Base-by-base conservation (phyloP, 495 filamentous ascomycete species). In the Cudoniella acicularis region DNA sequence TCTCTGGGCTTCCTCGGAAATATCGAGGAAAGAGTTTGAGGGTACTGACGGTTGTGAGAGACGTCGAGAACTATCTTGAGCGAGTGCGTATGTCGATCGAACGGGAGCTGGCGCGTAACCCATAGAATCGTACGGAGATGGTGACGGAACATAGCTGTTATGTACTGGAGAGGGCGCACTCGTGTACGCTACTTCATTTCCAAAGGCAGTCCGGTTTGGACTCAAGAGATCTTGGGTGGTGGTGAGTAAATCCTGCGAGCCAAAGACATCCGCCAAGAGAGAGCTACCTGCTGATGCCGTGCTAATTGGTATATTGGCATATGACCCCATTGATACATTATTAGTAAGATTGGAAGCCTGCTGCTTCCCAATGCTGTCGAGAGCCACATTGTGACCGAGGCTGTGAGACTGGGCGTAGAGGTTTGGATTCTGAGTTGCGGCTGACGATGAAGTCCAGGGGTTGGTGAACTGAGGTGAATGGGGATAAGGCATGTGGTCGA, bases 1-100 rank as follows among this genome's bases (percentile, higher is more conserved):
- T 57, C 75, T 75, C 59, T 70, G 60, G 23, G 72, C 69, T 47
- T 69, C 68, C 56, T 66, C 68, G 43, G 62, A 51, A 58, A 72
- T 63, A 65, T 70, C 70, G 68, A 75, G 71, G 65, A 77, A 72
- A 61, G 76, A 70, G 60, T 56, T 73, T 63, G 83, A 81, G 64
- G 78, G 75, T 77, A 89, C 88, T 89, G 85, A 96, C 89, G 90
- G 85, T 73, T 96, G 89, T 54, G 92, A 95, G 66, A 91, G 87
- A 69, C 92, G 87, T 72, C 93, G 86, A 57, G 77, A 72, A 68
- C 81, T 80, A 54, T 89, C 84, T 42, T 79, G 70, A 59, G 66
- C 76, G 71, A 83, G 67, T 71, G 79, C 52, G 75, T 79, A 74
- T 67, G 79, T 69, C 69, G 79, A 68, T 73, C 83, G 73, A 83